phyloP scores from a whole-genome alignment of 2,329 filamentous ascomycete genomes.

The Phaeosphaeria sp. region DNA sequence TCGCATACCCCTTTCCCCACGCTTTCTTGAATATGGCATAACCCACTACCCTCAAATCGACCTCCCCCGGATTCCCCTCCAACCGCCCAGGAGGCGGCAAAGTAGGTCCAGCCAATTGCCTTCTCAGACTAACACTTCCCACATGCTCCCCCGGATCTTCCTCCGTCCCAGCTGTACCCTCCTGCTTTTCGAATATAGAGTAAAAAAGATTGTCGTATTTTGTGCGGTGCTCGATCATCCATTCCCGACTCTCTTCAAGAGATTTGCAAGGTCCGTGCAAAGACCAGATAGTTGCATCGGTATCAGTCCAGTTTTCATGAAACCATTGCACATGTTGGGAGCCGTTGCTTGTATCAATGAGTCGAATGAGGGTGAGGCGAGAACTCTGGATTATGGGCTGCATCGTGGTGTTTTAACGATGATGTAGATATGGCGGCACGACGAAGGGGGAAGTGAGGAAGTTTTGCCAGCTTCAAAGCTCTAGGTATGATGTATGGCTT shows the following conservation, averaged over 20 bases:
- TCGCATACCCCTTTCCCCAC: slow-evolving; percentile 38
- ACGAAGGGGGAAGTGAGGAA: too few species aligned
- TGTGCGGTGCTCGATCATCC: slow-evolving; percentile 22
- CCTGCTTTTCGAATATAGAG: slow-evolving; percentile 14
- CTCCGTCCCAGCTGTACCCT: neutral
- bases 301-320: slow-evolving; percentile 33
- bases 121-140: slow-evolving; percentile 21
- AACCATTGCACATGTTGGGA: slow-evolving; percentile 36
- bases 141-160: slow-evolving; percentile 10
- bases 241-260: slow-evolving; percentile 22
- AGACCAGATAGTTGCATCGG: slow-evolving; percentile 32
- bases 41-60: slow-evolving; percentile 26
- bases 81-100: slow-evolving; percentile 4
- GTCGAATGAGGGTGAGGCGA: slow-evolving; percentile 30
- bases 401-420: neutral
- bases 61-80: neutral
- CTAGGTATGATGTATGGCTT: neutral
- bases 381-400: slow-evolving; percentile 19
- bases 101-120: slow-evolving; percentile 7
- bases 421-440: too few species aligned
- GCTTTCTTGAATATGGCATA: slow-evolving; percentile 28
- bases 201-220: slow-evolving; percentile 21
- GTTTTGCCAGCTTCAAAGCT: neutral
- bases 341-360: slow-evolving; percentile 22
- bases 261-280: slow-evolving; percentile 27